A percentile compares a stretch with the other conserved stretches of the same genome.
These are phyloP conservation scores for Fusarium ambrosium DNA, from an alignment of 2,329 filamentous ascomycete species.

Conservation along the genomic window DNA sequence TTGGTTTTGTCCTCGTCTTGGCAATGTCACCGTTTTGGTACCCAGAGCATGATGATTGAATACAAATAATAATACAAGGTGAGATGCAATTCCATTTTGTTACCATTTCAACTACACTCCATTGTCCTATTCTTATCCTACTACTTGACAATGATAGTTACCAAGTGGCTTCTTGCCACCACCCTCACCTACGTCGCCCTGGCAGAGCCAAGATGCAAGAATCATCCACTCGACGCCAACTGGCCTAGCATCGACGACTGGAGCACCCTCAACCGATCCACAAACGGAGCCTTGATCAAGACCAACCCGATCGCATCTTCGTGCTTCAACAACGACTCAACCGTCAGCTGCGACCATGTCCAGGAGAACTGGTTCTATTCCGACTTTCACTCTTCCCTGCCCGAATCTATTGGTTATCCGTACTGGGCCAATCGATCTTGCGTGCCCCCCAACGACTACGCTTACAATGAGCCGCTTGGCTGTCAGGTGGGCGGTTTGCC, in stretches of 20 bases:
- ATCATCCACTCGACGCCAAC: neutral
- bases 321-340: neutral
- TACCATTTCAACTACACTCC: neutral
- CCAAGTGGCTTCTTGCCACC: neutral
- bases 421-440: neutral
- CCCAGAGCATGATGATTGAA: neutral
- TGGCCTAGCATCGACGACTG: neutral
- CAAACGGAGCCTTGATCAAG: neutral
- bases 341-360: neutral
- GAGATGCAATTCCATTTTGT: neutral
- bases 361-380: neutral
- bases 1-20: neutral
- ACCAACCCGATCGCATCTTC: neutral
- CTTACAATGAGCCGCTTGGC: neutral
- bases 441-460: neutral
- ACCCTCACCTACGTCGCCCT: neutral
- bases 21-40: neutral
- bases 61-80: neutral
- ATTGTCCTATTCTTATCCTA: neutral
- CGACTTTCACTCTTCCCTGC: neutral
- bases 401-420: neutral
- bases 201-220: neutral
- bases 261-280: neutral
- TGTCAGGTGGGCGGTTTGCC: neutral
- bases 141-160: neutral